Evolutionary conservation across 306 rosid genomes (phyloP).

Genomic region (Mimosa bimucronata): DNA sequence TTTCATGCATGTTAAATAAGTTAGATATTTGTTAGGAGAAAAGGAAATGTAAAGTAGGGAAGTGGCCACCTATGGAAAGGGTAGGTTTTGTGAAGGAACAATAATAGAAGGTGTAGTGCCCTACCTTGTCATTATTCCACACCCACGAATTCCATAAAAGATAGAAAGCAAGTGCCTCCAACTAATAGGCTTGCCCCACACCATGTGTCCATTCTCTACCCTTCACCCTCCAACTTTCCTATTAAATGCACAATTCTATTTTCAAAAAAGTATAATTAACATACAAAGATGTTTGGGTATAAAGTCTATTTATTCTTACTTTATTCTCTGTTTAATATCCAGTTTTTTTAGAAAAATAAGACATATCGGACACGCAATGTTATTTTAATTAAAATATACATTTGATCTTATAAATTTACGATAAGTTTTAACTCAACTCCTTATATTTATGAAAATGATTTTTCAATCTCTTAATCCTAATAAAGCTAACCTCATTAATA

Average conservation of each 20-base stretch:
- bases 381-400: too few species aligned
- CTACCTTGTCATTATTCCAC: slow-evolving; percentile 72
- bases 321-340: too few species aligned
- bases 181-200: slow-evolving; percentile 51
- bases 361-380: too few species aligned
- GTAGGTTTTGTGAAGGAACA: neutral
- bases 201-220: slow-evolving; percentile 41
- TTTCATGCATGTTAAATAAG: neutral
- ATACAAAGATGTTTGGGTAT: neutral
- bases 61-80: neutral
- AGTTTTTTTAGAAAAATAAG: too few species aligned
- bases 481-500: too few species aligned
- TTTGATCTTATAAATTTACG: too few species aligned
- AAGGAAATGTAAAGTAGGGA: neutral
- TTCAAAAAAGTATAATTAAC: neutral
- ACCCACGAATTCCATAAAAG: slow-evolving; percentile 22
- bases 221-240: slow-evolving; percentile 34
- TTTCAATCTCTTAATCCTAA: too few species aligned
- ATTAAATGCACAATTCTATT: slow-evolving; percentile 10
- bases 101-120: slow-evolving; percentile 44
- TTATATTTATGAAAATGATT: too few species aligned
- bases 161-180: slow-evolving; percentile 33
- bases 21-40: neutral
- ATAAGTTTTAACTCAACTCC: too few species aligned
- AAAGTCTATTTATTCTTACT: too few species aligned